Conservation (phyloP, 179 eudicot species). For the Patellifolia procumbens region DNA sequence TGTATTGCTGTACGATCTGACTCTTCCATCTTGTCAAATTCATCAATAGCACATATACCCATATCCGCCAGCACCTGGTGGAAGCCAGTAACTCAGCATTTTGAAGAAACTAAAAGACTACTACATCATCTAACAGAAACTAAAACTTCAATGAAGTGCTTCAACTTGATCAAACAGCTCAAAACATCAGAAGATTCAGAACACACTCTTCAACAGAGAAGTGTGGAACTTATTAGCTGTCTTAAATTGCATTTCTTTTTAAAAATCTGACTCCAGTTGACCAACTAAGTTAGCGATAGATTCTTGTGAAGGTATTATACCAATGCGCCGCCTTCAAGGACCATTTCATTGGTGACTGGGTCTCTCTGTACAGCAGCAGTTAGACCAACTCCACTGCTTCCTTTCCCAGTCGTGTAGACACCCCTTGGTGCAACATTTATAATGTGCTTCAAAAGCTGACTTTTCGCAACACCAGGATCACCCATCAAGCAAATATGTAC, state of each 20-base stretch:
- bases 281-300: slow-evolving; percentile 4
- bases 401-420: slow-evolving; percentile 96
- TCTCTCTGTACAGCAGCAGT: slow-evolving; percentile 99
- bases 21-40: slow-evolving; percentile 99
- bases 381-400: slow-evolving; percentile 99
- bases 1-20: slow-evolving; percentile 97
- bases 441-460: slow-evolving; percentile 97
- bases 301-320: slow-evolving; percentile 33
- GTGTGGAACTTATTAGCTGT: neutral
- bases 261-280: neutral
- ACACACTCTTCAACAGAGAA: neutral
- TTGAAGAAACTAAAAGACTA: neutral
- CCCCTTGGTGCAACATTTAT: slow-evolving; percentile 98
- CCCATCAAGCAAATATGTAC: slow-evolving; percentile 97
- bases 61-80: slow-evolving; percentile 94
- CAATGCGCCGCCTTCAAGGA: slow-evolving; percentile 98
- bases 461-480: slow-evolving; percentile 99
- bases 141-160: neutral
- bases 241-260: neutral
- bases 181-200: neutral
- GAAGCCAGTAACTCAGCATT: slow-evolving; percentile 13
- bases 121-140: neutral
- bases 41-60: slow-evolving; percentile 99
- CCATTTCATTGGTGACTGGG: slow-evolving; percentile 98
- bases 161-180: slow-evolving; percentile 1